phyloP scores from a whole-genome alignment of 2,329 filamentous ascomycete genomes.

The Esteya vermicola region DNA sequence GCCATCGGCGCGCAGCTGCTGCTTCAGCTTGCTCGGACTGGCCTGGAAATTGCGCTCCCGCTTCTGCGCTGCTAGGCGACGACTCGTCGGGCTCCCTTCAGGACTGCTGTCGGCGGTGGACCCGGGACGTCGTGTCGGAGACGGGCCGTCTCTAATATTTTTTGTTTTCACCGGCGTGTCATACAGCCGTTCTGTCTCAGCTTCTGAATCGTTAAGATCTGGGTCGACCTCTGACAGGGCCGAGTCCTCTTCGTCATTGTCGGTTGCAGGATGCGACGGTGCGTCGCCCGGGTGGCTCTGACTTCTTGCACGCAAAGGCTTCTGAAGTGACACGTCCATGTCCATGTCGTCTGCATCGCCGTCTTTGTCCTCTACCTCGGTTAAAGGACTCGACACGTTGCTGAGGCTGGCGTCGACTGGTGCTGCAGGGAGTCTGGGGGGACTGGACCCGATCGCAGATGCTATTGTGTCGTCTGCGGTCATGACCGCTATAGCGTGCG shows the following conservation, averaged over 20 bases:
- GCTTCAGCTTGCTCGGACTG: conserved; percentile 67
- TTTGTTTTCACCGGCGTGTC: conserved; percentile 57
- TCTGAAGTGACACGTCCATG: conserved; percentile 21
- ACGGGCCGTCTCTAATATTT: conserved; percentile 15
- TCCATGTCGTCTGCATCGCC: conserved; percentile 51
- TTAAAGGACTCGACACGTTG: conserved; percentile 77
- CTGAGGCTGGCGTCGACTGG: conserved; percentile 45
- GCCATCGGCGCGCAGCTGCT: conserved; percentile 27
- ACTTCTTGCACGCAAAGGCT: conserved; percentile 4
- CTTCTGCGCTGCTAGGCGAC: conserved; percentile 1
- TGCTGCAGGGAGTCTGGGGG: conserved; percentile 27
- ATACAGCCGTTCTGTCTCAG: conserved; percentile 86
- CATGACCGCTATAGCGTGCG: too few relatives aligned
- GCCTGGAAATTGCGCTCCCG: conserved; percentile 10
- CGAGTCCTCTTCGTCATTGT: conserved; percentile 21
- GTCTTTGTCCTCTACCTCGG: conserved; percentile 75
- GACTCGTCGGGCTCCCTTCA: conserved; percentile 41
- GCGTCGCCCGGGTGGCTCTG: conserved; percentile 11
- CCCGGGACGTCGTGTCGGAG: too few relatives aligned
- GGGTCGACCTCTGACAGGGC: conserved; percentile 38
- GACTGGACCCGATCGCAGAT: conserved; percentile 30
- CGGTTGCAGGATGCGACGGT: conserved; percentile 5
- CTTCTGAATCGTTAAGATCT: conserved; percentile 55
- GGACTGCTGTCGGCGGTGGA: conserved; percentile 40
- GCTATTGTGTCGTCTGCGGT: conserved; percentile 34